phyloP scores from a whole-genome alignment of 2,329 filamentous ascomycete genomes.

The Stagonosporopsis rhizophila region DNA sequence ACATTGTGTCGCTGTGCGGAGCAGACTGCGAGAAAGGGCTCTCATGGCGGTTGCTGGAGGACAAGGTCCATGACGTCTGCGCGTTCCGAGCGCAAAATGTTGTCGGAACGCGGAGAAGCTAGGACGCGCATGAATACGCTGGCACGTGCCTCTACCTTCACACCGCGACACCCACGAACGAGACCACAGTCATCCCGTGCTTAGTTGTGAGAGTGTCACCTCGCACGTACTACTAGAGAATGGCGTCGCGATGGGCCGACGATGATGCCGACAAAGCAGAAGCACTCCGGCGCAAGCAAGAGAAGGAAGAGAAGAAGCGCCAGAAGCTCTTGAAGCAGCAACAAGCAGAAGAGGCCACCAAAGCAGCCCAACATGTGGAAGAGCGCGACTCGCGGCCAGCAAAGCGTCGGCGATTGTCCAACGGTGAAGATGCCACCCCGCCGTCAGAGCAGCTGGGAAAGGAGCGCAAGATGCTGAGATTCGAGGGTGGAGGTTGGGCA shows the following conservation, averaged over 20 bases:
- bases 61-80: slow-evolving; percentile 44
- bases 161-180: neutral
- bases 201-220: neutral
- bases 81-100: slow-evolving; percentile 33
- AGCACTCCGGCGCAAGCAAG: slow-evolving; percentile 74
- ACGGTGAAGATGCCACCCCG: slow-evolving; percentile 45
- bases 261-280: slow-evolving; percentile 80
- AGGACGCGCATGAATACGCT: slow-evolving; percentile 24
- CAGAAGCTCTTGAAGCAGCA: slow-evolving; percentile 82
- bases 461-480: slow-evolving; percentile 70
- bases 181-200: too few relatives aligned
- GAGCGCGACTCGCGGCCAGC: slow-evolving; percentile 54
- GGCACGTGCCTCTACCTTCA: slow-evolving; percentile 7
- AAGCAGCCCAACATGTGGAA: slow-evolving; percentile 34
- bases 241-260: slow-evolving; percentile 85
- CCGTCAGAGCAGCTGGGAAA: slow-evolving; percentile 29
- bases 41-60: slow-evolving; percentile 40
- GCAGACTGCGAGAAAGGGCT: slow-evolving; percentile 35
- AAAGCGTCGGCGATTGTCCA: slow-evolving; percentile 68
- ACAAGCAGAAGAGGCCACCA: slow-evolving; percentile 62
- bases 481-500: slow-evolving; percentile 72
- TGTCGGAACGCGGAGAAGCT: slow-evolving; percentile 43
- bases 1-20: slow-evolving; percentile 33
- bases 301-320: slow-evolving; percentile 90
- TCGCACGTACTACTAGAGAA: neutral